Percentiles rank a stretch among this genome's conserved stretches.
These are phyloP conservation scores for Cyberlindnera nakhonratchasimensis DNA, from an alignment of 805 yeast species.

Conservation along the genomic window DNA sequence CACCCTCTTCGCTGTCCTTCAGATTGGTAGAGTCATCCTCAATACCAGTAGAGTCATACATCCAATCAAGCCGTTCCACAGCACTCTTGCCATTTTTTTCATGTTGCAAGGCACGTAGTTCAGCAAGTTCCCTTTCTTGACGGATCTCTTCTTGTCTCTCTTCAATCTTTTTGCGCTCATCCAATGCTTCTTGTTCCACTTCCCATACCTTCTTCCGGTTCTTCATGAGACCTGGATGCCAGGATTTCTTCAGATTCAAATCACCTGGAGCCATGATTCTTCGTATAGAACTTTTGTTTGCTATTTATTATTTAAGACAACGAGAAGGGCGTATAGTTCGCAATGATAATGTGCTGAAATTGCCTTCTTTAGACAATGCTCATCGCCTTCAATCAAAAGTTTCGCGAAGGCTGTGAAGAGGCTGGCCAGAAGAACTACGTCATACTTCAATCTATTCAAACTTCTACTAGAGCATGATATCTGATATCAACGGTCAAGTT, in stretches of 20 bases:
- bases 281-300: no score
- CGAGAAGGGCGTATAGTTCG: no score
- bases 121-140: constrained; percentile 57
- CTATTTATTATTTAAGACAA: background rate
- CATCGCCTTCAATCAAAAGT: constrained; percentile 1
- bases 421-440: background rate
- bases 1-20: constrained; percentile 40
- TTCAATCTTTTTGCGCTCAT: constrained; percentile 62
- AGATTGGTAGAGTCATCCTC: constrained; percentile 28
- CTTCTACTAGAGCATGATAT: no score
- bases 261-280: constrained; percentile 77
- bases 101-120: constrained; percentile 46
- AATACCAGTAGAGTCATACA: constrained; percentile 60
- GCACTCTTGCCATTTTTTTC: constrained; percentile 37
- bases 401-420: background rate
- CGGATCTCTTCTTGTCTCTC: constrained; percentile 62
- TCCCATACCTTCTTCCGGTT: constrained; percentile 86
- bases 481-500: no score
- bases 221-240: constrained; percentile 89
- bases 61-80: constrained; percentile 69
- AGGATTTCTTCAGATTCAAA: constrained; percentile 85
- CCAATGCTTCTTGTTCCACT: constrained; percentile 70
- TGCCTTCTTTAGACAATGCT: no score
- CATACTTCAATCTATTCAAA: no score
- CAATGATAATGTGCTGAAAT: no score